phyloP scores from a whole-genome alignment of 257 asterid genomes.

The Plectranthus barbatus region DNA sequence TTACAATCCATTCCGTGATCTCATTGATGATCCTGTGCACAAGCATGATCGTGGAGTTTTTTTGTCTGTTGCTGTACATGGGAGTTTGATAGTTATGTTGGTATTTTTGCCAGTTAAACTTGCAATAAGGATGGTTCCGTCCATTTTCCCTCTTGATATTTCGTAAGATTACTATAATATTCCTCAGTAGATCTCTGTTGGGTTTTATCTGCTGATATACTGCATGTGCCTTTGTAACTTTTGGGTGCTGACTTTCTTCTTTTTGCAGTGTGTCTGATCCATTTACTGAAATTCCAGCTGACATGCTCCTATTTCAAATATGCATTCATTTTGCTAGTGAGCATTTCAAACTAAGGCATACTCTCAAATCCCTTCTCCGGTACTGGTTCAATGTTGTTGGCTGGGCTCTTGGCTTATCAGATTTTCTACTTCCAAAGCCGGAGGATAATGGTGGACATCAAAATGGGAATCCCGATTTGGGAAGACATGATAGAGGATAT shows the following conservation, averaged over 20 bases:
- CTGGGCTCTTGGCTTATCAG: slow-evolving; percentile 88
- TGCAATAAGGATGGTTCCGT: slow-evolving; percentile 82
- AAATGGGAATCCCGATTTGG: slow-evolving; percentile 61
- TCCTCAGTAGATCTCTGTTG: slow-evolving; percentile 4
- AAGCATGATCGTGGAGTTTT: slow-evolving; percentile 98
- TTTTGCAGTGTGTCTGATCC: slow-evolving; percentile 87
- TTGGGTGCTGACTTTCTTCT: not conserved
- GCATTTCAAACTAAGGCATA: slow-evolving; percentile 87
- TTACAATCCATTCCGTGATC: slow-evolving; percentile 98
- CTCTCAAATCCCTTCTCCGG: slow-evolving; percentile 82
- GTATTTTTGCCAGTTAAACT: slow-evolving; percentile 95
- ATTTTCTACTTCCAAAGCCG: slow-evolving; percentile 79
- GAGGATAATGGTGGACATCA: slow-evolving; percentile 76
- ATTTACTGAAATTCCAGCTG: slow-evolving; percentile 96
- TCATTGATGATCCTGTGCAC: slow-evolving; percentile 98
- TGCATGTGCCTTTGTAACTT: no score
- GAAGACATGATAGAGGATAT: slow-evolving; percentile 64
- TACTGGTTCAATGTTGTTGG: slow-evolving; percentile 98
- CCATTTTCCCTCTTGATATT: slow-evolving; percentile 90
- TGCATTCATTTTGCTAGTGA: slow-evolving; percentile 96
- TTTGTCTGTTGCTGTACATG: slow-evolving; percentile 88
- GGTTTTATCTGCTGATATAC: no score
- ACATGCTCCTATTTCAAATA: slow-evolving; percentile 97
- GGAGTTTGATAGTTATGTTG: slow-evolving; percentile 95
- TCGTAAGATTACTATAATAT: slow-evolving; percentile 57